These are phyloP conservation scores for Xanthoconium stramineum DNA, from an alignment of 768 basidiomycete species.

Conservation along the genomic window DNA sequence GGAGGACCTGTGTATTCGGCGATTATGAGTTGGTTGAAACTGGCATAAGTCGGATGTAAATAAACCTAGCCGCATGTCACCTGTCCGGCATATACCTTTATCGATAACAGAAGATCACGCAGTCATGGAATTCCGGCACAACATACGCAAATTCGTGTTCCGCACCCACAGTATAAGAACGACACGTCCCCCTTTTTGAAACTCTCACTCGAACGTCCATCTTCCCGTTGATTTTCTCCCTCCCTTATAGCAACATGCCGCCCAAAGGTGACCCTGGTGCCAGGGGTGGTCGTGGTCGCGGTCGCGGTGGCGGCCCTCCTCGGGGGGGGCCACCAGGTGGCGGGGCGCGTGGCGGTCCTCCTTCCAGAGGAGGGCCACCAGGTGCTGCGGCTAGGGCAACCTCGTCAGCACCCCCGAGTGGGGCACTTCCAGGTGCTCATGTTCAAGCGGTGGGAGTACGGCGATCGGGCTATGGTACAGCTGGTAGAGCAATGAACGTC, in stretches of 20 bases:
- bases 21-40: conserved; percentile 62
- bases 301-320: conserved; percentile 29
- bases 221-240: conserved; percentile 2
- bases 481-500: conserved; percentile 45
- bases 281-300: conserved; percentile 25
- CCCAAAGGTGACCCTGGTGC: conserved; percentile 29
- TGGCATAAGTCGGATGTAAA: conserved; percentile 16
- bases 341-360: conserved; percentile 15
- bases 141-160: conserved; percentile 27
- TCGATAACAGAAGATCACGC: conserved; percentile 21
- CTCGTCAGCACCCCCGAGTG: conserved; percentile 31
- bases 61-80: neutral
- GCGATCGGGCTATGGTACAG: conserved; percentile 59
- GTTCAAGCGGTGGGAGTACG: conserved; percentile 62
- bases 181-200: neutral
- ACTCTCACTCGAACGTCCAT: conserved; percentile 20
- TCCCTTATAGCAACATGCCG: conserved; percentile 34
- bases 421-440: conserved; percentile 33
- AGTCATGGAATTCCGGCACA: conserved; percentile 13
- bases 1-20: conserved; percentile 50
- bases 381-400: conserved; percentile 14
- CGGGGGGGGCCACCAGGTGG: conserved; percentile 22
- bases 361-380: conserved; percentile 28
- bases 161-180: conserved; percentile 18
- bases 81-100: neutral